Percentiles rank a stretch among this genome's conserved stretches.
These are phyloP conservation scores for Gaultheria prostrata DNA, from an alignment of 148 eudicot species.

Conservation along the genomic window DNA sequence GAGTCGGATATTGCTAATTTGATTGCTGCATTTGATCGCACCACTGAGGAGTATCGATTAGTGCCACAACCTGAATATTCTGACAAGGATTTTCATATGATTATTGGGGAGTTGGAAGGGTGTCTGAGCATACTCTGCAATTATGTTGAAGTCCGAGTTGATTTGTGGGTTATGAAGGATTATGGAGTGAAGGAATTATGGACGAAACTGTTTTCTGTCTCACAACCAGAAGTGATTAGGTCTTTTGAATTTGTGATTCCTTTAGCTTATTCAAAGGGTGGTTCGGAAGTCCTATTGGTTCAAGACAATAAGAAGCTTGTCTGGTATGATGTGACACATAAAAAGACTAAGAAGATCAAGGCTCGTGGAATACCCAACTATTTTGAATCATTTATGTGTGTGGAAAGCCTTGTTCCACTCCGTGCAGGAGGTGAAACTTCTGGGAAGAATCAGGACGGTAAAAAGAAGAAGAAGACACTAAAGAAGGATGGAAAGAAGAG, in stretches of 20 bases:
- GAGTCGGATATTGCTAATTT: background rate
- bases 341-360: background rate
- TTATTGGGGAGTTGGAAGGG: slow-evolving; percentile 24
- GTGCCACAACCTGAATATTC: slow-evolving; percentile 27
- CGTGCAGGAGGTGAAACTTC: background rate
- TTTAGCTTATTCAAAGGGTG: slow-evolving; percentile 5
- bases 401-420: slow-evolving; percentile 14
- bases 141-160: slow-evolving; percentile 2
- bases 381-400: slow-evolving; percentile 3
- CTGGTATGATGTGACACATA: slow-evolving; percentile 2
- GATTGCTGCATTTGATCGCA: slow-evolving; percentile 34
- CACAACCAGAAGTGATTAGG: background rate
- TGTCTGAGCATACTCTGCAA: slow-evolving; percentile 18
- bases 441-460: background rate
- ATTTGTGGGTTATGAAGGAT: slow-evolving; percentile 29
- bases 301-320: slow-evolving; percentile 4
- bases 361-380: background rate
- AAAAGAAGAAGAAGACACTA: background rate
- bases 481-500: slow-evolving; percentile 5
- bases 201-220: background rate
- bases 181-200: slow-evolving; percentile 7
- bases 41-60: slow-evolving; percentile 20
- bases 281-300: background rate
- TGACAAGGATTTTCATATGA: slow-evolving; percentile 6
- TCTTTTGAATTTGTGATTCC: background rate